A percentile compares a stretch with the other conserved stretches of the same genome.
Evolutionary conservation across 257 asterid genomes (phyloP).

Genomic region (Nemophila menziesii): DNA sequence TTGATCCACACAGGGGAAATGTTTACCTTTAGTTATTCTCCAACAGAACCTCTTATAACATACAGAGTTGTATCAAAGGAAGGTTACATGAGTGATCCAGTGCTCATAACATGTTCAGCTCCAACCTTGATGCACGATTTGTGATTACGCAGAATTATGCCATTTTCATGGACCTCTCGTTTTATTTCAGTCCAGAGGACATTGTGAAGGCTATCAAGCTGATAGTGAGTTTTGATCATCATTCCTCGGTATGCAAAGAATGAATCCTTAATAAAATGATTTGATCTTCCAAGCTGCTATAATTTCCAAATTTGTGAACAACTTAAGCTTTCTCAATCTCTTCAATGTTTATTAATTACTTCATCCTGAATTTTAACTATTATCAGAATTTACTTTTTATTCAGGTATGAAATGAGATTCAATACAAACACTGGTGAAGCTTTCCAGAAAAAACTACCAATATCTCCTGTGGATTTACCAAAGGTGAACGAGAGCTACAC

Average conservation of each 20-base stretch:
- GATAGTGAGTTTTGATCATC: no score
- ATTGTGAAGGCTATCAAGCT: no score
- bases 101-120: slow-evolving; percentile 69
- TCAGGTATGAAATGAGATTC: slow-evolving; percentile 93
- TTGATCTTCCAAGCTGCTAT: no score
- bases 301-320: no score
- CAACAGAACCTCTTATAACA: slow-evolving; percentile 60
- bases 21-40: slow-evolving; percentile 91
- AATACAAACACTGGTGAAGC: slow-evolving; percentile 72
- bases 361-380: no score
- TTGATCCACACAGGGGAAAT: slow-evolving; percentile 94
- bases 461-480: slow-evolving; percentile 76
- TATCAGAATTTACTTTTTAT: slow-evolving; percentile 9
- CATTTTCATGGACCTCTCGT: slow-evolving; percentile 82
- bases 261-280: no score
- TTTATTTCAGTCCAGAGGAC: slow-evolving; percentile 81
- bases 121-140: slow-evolving; percentile 93
- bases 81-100: slow-evolving; percentile 85
- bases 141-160: slow-evolving; percentile 97
- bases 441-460: slow-evolving; percentile 66
- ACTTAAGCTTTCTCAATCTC: not conserved
- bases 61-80: slow-evolving; percentile 88
- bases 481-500: slow-evolving; percentile 87
- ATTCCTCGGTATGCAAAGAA: no score
- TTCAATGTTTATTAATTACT: not conserved